phyloP scores from a whole-genome alignment of 176 grass and related monocot species.

The barley (Hordeum vulgare) region DNA sequence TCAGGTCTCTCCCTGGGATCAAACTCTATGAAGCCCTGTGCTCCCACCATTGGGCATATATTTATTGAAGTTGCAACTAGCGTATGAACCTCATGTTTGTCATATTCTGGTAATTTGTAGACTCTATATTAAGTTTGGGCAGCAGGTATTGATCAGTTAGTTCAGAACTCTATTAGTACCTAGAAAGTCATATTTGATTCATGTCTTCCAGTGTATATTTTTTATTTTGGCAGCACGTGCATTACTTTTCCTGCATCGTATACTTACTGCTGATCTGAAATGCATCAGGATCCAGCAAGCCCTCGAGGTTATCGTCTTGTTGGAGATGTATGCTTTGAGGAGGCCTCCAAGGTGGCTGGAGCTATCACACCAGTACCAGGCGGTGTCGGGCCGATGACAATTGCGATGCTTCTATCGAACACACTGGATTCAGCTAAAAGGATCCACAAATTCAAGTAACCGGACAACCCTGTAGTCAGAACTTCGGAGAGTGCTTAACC shows the following conservation, averaged over 20 bases:
- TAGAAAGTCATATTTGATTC: background rate
- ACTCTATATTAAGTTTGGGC: background rate
- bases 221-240: background rate
- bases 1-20: background rate
- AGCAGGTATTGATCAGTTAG: constrained; percentile 14
- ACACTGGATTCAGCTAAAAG: constrained; percentile 86
- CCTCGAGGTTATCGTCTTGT: constrained; percentile 67
- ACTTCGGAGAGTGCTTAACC: constrained; percentile 6
- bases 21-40: background rate
- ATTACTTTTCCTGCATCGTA: background rate
- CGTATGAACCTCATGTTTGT: background rate
- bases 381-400: constrained; percentile 91
- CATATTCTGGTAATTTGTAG: constrained; percentile 5
- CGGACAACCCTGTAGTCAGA: background rate
- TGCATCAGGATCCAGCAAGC: constrained; percentile 57
- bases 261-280: constrained; percentile 14
- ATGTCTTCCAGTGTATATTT: background rate
- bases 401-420: constrained; percentile 89
- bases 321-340: constrained; percentile 76
- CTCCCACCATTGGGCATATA: background rate
- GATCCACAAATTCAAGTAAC: constrained; percentile 72
- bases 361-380: constrained; percentile 81
- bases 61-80: constrained; percentile 18
- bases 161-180: background rate
- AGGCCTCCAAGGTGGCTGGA: constrained; percentile 66